These are phyloP conservation scores for Adiantum capillusveneris DNA, from an alignment of 75 land plant species.

Conservation along the genomic window DNA sequence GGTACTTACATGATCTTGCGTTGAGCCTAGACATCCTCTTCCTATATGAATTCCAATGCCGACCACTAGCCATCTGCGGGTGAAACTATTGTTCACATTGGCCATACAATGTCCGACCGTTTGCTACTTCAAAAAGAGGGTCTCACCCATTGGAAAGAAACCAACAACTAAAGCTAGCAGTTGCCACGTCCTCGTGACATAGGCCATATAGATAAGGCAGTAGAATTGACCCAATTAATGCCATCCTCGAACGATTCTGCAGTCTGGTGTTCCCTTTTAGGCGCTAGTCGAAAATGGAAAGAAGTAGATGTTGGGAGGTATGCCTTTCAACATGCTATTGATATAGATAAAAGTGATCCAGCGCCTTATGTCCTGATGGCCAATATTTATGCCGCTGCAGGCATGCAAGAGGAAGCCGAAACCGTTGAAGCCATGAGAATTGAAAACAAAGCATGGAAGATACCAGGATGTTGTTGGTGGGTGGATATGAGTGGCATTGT, in stretches of 20 bases:
- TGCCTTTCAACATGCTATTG: background rate
- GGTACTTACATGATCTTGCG: too few relatives aligned
- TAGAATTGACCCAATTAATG: constrained; percentile 24
- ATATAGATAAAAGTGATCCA: background rate
- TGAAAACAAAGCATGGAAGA: background rate
- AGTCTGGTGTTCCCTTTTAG: too few relatives aligned
- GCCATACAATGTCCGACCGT: too few relatives aligned
- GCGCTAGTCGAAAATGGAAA: background rate
- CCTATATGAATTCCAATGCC: too few relatives aligned
- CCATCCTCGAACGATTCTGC: background rate
- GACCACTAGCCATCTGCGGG: too few relatives aligned
- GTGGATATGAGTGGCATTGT: constrained; percentile 16
- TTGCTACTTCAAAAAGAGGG: too few relatives aligned
- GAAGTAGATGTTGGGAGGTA: too few relatives aligned
- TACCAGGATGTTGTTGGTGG: constrained; percentile 31
- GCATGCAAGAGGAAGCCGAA: background rate
- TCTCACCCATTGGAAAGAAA: too few relatives aligned
- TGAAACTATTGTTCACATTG: too few relatives aligned
- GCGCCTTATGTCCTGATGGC: background rate
- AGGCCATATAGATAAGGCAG: constrained; percentile 10
- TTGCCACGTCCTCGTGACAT: too few relatives aligned
- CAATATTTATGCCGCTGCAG: background rate
- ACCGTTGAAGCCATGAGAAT: background rate
- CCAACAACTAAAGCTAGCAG: too few relatives aligned
- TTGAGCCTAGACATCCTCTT: too few relatives aligned